These are phyloP conservation scores for Drosera spatulata DNA, from an alignment of 179 eudicot species.

Conservation along the genomic window DNA sequence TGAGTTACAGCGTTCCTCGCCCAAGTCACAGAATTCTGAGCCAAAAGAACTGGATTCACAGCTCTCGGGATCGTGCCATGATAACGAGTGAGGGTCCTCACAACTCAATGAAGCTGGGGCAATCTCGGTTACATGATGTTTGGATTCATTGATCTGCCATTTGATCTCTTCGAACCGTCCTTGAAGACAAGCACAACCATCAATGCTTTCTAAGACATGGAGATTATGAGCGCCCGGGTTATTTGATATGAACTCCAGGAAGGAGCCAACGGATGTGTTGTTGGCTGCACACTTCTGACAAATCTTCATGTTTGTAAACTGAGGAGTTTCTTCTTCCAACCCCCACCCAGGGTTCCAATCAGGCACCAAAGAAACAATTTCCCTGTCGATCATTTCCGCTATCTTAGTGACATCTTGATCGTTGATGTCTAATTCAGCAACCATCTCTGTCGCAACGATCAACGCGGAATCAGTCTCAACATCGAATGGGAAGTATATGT, in stretches of 20 bases:
- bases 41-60: too few relatives aligned
- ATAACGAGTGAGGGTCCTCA: too few relatives aligned
- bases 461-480: constrained; percentile 75
- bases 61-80: too few relatives aligned
- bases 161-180: constrained; percentile 68
- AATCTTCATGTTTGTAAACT: constrained; percentile 12
- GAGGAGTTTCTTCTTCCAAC: constrained; percentile 16
- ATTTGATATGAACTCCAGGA: constrained; percentile 15
- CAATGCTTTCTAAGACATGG: constrained; percentile 16
- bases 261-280: constrained; percentile 20
- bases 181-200: constrained; percentile 30
- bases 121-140: constrained; percentile 7
- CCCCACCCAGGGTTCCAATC: constrained; percentile 58
- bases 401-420: constrained; percentile 79
- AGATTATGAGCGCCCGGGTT: constrained; percentile 7
- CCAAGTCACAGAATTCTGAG: too few relatives aligned
- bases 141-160: constrained; percentile 33
- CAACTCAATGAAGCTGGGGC: not conserved
- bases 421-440: constrained; percentile 70
- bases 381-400: constrained; percentile 81
- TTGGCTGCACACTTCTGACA: constrained; percentile 28
- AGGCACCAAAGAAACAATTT: constrained; percentile 61
- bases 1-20: too few relatives aligned
- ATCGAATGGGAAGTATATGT: constrained; percentile 92
- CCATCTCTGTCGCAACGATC: constrained; percentile 95